Percentiles rank a stretch among this genome's conserved stretches.
Conservation (phyloP, 768 basidiomycete species). For the Lentinula raphanica region DNA sequence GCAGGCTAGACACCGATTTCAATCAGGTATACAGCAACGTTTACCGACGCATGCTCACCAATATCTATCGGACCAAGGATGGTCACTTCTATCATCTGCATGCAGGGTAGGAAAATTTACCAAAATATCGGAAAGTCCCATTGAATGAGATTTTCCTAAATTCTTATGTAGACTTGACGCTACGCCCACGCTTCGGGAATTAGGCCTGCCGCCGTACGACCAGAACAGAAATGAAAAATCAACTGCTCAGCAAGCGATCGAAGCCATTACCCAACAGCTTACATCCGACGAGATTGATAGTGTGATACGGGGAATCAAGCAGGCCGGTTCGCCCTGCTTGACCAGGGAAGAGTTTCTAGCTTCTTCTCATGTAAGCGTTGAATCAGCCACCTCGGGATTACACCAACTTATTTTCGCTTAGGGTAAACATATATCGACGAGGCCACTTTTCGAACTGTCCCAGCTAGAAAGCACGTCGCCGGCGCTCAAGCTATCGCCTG, state of each 20-base stretch:
- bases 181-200: background rate
- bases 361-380: background rate
- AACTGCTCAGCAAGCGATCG: background rate
- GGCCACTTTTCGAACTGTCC: slow-evolving; percentile 2
- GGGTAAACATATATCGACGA: background rate
- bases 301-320: background rate
- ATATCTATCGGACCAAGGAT: slow-evolving; percentile 5
- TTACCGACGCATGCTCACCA: slow-evolving; percentile 6
- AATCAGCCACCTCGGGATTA: background rate
- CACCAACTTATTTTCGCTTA: background rate
- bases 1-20: background rate
- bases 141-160: no score
- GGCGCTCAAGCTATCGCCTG: background rate
- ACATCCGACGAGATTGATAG: background rate
- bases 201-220: slow-evolving; percentile 4
- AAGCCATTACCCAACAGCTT: background rate
- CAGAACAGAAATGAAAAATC: background rate
- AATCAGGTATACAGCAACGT: slow-evolving; percentile 5
- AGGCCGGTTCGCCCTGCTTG: background rate
- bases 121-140: no score
- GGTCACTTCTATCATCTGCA: slow-evolving; percentile 1
- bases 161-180: no score
- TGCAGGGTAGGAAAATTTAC: background rate
- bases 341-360: slow-evolving; percentile 6
- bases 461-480: slow-evolving; percentile 4